Base-by-base conservation (phyloP, 257 asterid species). In the Penstemon eatonii region DNA sequence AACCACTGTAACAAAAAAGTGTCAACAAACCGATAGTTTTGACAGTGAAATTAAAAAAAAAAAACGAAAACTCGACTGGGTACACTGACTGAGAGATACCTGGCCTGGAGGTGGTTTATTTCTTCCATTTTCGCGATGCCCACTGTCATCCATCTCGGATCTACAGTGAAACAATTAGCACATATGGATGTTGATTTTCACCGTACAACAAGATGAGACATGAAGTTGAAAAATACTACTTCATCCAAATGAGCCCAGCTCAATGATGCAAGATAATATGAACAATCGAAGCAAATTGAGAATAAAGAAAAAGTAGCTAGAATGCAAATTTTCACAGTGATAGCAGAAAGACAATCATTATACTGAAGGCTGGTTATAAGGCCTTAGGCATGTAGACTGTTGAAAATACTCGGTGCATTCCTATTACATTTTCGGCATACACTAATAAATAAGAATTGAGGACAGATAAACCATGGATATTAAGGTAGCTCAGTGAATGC, bases 41-140 rank as follows among this genome's bases (percentile, higher is more conserved):
- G 15, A 38, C 33, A 55, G 8, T 45, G 9, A 7, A 50, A 37
- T n/a, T 13, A 18, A 5, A 7, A 70, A 41, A 10, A 11, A 33
- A 0, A n/a, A 47, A 38, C 3, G 19, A 25, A 8, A 42, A 13
- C 6, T 5, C 18, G 1, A 42, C 56, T 6, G 5, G 40, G 9
- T 36, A 60, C 45, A 7, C 3, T 61, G 33, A 25, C 33, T 25
- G 33, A 25, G 33, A 65, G 60, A 57, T 71, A 89, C 98, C 95
- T 87, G 96, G 52, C 96, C 84, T 85, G 84, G 96, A 54, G 95
- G 90, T 63, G 82, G 85, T 82, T 92, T 92, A 46, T 84, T 89
- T 75, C 96, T 85, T 56, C 96, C 96, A 75, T 89, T 87, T 73
- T 89, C 98, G 45, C 91, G 88, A 77, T 87, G 92, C 67, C 89